Percentiles rank a stretch among this genome's conserved stretches.
Evolutionary conservation across 768 basidiomycete species (phyloP).

Genomic region (Amylocystis lapponica): DNA sequence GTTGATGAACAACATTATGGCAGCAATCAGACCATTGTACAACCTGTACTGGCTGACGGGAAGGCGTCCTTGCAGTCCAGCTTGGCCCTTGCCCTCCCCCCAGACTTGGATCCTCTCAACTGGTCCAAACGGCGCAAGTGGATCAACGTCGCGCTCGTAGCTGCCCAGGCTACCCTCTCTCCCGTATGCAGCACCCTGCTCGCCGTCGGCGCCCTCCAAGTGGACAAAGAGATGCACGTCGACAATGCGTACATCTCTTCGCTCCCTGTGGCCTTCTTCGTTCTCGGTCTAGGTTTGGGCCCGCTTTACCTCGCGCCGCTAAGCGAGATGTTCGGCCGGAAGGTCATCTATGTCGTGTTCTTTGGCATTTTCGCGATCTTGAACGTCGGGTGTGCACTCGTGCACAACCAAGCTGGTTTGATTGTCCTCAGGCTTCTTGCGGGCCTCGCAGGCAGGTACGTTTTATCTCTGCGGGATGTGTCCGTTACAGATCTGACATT

Average conservation of each 20-base stretch:
- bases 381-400: conserved; percentile 3
- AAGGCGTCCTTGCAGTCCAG: too few species aligned
- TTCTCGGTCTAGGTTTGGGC: conserved; percentile 2
- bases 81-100: too few species aligned
- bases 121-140: conserved; percentile 5
- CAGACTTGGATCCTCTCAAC: conserved; percentile 1
- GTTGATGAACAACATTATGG: too few species aligned
- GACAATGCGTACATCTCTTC: conserved; percentile 1
- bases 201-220: conserved; percentile 1
- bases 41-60: too few species aligned
- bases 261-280: conserved; percentile 5
- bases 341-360: not conserved
- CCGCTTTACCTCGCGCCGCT: conserved; percentile 3
- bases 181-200: conserved; percentile 5
- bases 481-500: too few species aligned
- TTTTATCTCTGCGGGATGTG: too few species aligned
- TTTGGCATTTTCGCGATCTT: not conserved
- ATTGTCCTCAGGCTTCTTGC: conserved; percentile 1
- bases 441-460: not conserved
- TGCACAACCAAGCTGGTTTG: conserved; percentile 1
- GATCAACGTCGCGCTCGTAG: conserved; percentile 3
- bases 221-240: conserved; percentile 2
- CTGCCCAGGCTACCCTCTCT: conserved; percentile 4
- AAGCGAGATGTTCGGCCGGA: conserved; percentile 3
- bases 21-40: too few species aligned